Evolutionary conservation across 257 asterid species (phyloP).

Genomic region (Salvia hispanica): DNA sequence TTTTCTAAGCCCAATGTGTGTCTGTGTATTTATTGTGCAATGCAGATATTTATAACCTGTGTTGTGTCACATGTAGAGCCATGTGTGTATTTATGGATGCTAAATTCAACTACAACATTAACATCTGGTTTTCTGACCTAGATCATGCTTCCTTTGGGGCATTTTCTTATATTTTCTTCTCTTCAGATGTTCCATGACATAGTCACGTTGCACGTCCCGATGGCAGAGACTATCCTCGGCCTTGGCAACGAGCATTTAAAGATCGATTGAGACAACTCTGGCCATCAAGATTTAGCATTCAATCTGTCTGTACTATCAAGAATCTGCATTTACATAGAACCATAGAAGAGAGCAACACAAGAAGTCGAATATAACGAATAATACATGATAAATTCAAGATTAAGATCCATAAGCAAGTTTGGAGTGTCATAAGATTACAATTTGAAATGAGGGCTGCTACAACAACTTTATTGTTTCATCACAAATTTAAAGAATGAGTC

Average conservation of each 20-base stretch:
- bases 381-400: not conserved
- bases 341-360: not conserved
- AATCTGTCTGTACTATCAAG: not conserved
- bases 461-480: slow-evolving; percentile 30
- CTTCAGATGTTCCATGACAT: slow-evolving; percentile 35
- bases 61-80: slow-evolving; percentile 37
- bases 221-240: slow-evolving; percentile 22
- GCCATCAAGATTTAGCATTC: slow-evolving; percentile 2
- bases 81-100: slow-evolving; percentile 36
- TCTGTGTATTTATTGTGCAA: slow-evolving; percentile 17
- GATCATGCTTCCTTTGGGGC: slow-evolving; percentile 21
- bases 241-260: slow-evolving; percentile 21
- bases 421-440: not conserved
- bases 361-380: not conserved
- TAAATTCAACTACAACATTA: slow-evolving; percentile 25
- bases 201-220: slow-evolving; percentile 29
- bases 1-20: not conserved
- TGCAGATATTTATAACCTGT: slow-evolving; percentile 17
- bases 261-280: not conserved
- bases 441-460: not conserved
- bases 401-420: not conserved
- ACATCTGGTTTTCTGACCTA: slow-evolving; percentile 31
- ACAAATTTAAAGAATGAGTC: slow-evolving; percentile 32
- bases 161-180: not conserved
- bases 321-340: not conserved